Evolutionary conservation across 164 flowering plant genomes (phyloP), one percentile per base, ranked within the genome.

Genomic region (Amborella trichopoda): DNA sequence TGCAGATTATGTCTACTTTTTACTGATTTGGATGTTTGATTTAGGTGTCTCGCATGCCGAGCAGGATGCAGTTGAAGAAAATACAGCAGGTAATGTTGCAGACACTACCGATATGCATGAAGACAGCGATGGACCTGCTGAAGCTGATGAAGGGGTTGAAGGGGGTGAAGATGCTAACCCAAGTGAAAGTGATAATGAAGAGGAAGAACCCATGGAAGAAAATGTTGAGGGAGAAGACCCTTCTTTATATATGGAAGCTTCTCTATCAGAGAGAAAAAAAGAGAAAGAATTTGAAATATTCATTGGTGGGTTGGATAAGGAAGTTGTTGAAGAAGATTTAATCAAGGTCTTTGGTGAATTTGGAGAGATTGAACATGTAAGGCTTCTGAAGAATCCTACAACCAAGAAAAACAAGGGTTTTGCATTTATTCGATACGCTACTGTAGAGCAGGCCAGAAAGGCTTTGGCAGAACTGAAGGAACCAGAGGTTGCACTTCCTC

Each of bases 391-490:
- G 43, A 59, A 63, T 53, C 61, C 67, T 37, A 28, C 33, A n/a
- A 63, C 63, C 19, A 54, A 56, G 44, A 71, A 65, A 52, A 68
- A 58, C 55, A 72, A 63, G 47, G 73, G 73, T 23, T 72, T 53
- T 65, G 76, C 66, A 38, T 72, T 72, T 52, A 54, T 72, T 32
- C 65, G 66, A 12, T 72, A 53, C 63, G 72, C 66, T 34, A 53
- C 70, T 43, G 46, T 37, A 42, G 76, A 68, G 39, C 70, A 68
- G 60, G 70, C 76, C 26, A 71, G 57, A 43, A 65, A 59, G 48
- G 70, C 50, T 13, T 59, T 68, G 30, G 17, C 48, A 14, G 68
- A 65, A 34, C 57, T 65, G 47, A 65, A 65, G 59, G 16, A 18
- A 10, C n/a, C 20, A 8, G 20, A 38, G 41, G 41, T 38, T 38